Evolutionary conservation across 1,284 basidiomycete genomes (phyloP).

Genomic region (Cronartium ribicola): DNA sequence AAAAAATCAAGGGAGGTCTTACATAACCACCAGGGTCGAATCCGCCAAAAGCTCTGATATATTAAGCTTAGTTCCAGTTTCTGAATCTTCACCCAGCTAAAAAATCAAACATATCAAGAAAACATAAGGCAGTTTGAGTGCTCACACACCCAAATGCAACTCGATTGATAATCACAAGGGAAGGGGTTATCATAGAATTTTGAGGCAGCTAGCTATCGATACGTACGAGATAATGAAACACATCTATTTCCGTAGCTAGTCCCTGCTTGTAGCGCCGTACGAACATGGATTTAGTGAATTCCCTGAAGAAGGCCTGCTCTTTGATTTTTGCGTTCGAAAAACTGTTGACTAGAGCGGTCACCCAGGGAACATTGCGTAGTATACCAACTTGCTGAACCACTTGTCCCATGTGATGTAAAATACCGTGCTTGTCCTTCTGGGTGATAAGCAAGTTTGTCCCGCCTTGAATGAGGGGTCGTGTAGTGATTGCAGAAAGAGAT

Average conservation of each 20-base stretch:
- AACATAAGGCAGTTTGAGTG: not conserved
- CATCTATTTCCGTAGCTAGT: slow-evolving; percentile 23
- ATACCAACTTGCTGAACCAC: slow-evolving; percentile 40
- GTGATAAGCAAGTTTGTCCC: slow-evolving; percentile 21
- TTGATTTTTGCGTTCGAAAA: slow-evolving; percentile 18
- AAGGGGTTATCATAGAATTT: not conserved
- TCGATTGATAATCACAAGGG: not conserved
- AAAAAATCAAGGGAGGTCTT: not conserved
- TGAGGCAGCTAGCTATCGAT: too few relatives aligned
- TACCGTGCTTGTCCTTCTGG: slow-evolving; percentile 19
- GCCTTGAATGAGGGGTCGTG: not conserved
- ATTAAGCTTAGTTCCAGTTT: slow-evolving; percentile 25
- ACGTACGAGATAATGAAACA: slow-evolving; percentile 38
- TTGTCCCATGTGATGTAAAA: slow-evolving; percentile 32
- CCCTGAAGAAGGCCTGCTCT: slow-evolving; percentile 18
- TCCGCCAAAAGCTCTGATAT: slow-evolving; percentile 28
- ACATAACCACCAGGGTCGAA: slow-evolving; percentile 32
- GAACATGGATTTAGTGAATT: slow-evolving; percentile 36
- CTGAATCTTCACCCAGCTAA: slow-evolving; percentile 34
- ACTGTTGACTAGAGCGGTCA: slow-evolving; percentile 25
- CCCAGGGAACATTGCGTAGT: slow-evolving; percentile 36
- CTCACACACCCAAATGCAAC: not conserved
- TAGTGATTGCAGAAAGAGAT: not conserved
- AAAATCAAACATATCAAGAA: not conserved
- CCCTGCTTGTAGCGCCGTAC: slow-evolving; percentile 24